A percentile compares a stretch with the other conserved stretches of the same genome.
These are phyloP conservation scores for Allium fistulosum DNA, from an alignment of 106 monocot species.

Conservation along the genomic window DNA sequence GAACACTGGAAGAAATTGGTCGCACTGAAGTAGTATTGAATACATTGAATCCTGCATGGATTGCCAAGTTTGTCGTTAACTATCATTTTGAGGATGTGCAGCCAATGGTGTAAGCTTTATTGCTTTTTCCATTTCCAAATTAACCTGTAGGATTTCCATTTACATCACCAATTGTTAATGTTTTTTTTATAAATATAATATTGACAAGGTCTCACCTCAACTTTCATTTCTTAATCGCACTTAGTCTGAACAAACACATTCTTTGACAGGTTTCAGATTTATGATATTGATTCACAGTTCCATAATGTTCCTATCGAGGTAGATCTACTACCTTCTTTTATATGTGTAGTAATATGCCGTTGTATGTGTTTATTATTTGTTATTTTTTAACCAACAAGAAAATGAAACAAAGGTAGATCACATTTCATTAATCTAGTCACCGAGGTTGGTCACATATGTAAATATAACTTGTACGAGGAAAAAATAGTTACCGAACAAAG, in stretches of 20 bases:
- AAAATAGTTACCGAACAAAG: no score
- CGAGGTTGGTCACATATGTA: no score
- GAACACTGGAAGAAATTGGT: conserved; percentile 83
- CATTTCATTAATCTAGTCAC: no score
- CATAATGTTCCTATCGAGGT: conserved; percentile 73
- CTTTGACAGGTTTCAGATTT: conserved; percentile 70
- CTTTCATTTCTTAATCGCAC: background rate
- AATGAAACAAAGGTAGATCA: no score
- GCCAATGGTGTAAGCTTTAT: conserved; percentile 76
- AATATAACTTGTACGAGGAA: no score
- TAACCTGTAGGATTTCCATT: no score
- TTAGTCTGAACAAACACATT: conserved; percentile 9
- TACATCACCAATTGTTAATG: background rate
- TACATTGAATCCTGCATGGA: conserved; percentile 85
- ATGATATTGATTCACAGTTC: conserved; percentile 78
- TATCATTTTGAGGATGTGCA: conserved; percentile 92
- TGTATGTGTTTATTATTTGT: no score
- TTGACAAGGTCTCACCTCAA: background rate
- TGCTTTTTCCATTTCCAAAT: conserved; percentile 2
- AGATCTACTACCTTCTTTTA: conserved; percentile 1
- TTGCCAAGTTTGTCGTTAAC: conserved; percentile 50
- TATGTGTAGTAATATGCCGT: no score
- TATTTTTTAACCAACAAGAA: no score
- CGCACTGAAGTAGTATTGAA: conserved; percentile 93
- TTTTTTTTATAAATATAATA: background rate